phyloP scores from a whole-genome alignment of 805 yeast genomes.

The Candida maesae region DNA sequence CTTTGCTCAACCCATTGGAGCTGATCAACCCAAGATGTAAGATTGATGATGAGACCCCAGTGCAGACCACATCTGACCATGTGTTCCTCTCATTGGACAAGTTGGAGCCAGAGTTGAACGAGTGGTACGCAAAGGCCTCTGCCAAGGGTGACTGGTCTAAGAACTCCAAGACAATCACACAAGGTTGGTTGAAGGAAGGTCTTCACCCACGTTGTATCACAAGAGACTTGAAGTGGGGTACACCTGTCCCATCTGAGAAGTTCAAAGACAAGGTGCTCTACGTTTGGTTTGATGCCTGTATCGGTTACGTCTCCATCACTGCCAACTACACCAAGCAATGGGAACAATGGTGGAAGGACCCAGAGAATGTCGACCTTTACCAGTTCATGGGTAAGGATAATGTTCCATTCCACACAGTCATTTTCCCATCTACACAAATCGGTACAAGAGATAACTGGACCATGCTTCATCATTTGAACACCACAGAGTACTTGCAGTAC shows the following conservation, averaged over 20 bases:
- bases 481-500: conserved; percentile 95
- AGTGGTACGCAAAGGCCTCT: conserved; percentile 70
- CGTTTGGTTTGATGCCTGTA: conserved; percentile 99
- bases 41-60: conserved; percentile 79
- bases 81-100: conserved; percentile 80
- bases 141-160: conserved; percentile 85
- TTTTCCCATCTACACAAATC: conserved; percentile 88
- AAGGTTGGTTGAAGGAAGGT: conserved; percentile 93
- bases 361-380: conserved; percentile 82
- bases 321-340: conserved; percentile 82
- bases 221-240: conserved; percentile 97
- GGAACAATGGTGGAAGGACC: conserved; percentile 92
- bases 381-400: conserved; percentile 99
- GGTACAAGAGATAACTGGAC: conserved; percentile 93
- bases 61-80: conserved; percentile 77
- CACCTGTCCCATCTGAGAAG: conserved; percentile 90
- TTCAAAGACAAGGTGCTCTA: conserved; percentile 88
- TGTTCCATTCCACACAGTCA: conserved; percentile 98
- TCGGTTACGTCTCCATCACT: conserved; percentile 94
- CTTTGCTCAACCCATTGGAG: conserved; percentile 85
- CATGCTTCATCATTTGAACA: conserved; percentile 80
- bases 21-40: conserved; percentile 94
- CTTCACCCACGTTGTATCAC: conserved; percentile 93
- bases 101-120: conserved; percentile 67
- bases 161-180: conserved; percentile 83